Percentiles rank a stretch among this genome's conserved stretches.
Conservation (phyloP, 805 yeast species). For the Lachancea meyersii region DNA sequence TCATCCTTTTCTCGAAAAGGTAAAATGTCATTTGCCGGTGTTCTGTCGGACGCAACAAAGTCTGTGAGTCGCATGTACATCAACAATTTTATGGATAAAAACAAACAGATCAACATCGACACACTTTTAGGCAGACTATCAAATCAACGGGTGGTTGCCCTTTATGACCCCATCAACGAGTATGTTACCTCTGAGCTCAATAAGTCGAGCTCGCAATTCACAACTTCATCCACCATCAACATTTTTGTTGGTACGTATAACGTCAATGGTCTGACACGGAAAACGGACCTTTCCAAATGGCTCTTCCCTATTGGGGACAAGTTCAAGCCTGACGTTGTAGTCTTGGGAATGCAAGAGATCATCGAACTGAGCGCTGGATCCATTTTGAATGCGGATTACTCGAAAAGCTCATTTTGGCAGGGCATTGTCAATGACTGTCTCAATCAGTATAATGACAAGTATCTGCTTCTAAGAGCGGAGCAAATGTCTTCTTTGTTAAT, state of each 20-base stretch:
- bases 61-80: conserved; percentile 93
- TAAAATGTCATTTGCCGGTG: conserved; percentile 94
- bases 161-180: conserved; percentile 86
- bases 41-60: conserved; percentile 93
- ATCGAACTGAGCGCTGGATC: conserved; percentile 91
- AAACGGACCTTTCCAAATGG: conserved; percentile 65
- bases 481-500: conserved; percentile 65
- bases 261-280: conserved; percentile 63
- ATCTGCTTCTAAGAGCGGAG: conserved; percentile 65
- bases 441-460: conserved; percentile 48
- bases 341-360: conserved; percentile 91
- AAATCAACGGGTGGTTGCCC: conserved; percentile 59
- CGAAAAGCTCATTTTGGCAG: conserved; percentile 77
- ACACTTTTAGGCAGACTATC: conserved; percentile 74
- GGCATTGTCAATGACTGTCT: conserved; percentile 54
- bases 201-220: conserved; percentile 42
- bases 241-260: conserved; percentile 83
- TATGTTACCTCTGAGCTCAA: conserved; percentile 61
- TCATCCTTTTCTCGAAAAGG: conserved; percentile 93
- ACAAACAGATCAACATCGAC: conserved; percentile 86
- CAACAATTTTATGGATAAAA: conserved; percentile 89
- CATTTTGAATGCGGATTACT: conserved; percentile 77
- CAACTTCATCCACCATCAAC: conserved; percentile 52
- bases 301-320: conserved; percentile 65
- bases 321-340: conserved; percentile 66